These are phyloP conservation scores for Tetragonia tetragonoides DNA, from an alignment of 148 eudicot genomes.

Conservation along the genomic window DNA sequence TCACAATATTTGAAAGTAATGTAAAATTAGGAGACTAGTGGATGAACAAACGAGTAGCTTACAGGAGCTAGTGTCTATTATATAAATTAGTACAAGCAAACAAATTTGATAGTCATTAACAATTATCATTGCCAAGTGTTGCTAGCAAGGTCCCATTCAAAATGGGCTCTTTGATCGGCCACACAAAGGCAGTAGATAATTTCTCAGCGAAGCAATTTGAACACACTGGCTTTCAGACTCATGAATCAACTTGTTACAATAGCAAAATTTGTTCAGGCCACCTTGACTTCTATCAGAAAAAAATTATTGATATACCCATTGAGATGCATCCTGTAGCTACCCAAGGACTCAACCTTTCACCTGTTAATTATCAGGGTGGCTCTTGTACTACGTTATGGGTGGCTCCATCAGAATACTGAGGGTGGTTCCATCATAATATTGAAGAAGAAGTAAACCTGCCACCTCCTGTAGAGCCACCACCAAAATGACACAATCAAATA, in stretches of 20 bases:
- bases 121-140: slow-evolving; percentile 13
- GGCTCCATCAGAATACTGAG: no score
- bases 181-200: background rate
- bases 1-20: background rate
- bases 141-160: background rate
- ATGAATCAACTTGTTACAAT: slow-evolving; percentile 8
- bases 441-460: no score
- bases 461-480: no score
- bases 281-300: slow-evolving; percentile 43
- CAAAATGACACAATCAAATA: no score
- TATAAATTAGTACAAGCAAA: slow-evolving; percentile 10
- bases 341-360: slow-evolving; percentile 91
- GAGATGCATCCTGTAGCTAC: slow-evolving; percentile 74
- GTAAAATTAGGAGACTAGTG: background rate
- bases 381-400: no score
- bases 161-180: slow-evolving; percentile 7
- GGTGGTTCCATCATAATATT: no score
- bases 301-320: slow-evolving; percentile 84
- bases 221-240: background rate
- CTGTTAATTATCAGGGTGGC: slow-evolving; percentile 29
- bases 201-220: background rate
- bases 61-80: background rate
- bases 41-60: background rate
- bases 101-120: background rate
- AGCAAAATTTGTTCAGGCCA: background rate